Percentiles rank a stretch among this genome's conserved stretches.
phyloP scores from a whole-genome alignment of 192 early-diverging fungal genomes.

The Backusella sp. region DNA sequence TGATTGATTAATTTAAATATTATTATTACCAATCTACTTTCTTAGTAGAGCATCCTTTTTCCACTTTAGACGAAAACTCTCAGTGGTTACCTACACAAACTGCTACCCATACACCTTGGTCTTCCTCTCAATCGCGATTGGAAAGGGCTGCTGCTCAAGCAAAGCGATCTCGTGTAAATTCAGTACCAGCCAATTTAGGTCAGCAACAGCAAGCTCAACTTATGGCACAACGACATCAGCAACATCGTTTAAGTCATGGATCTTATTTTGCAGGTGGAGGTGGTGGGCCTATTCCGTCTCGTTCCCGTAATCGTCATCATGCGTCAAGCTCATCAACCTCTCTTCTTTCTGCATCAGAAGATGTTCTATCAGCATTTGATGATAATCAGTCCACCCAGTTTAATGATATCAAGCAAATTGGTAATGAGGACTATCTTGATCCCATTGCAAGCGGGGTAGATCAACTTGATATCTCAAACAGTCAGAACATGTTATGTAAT shows the following conservation, averaged over 20 bases:
- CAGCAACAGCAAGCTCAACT: slow-evolving; percentile 21
- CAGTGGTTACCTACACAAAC: background rate
- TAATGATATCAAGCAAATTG: background rate
- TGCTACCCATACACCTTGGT: slow-evolving; percentile 11
- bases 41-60: background rate
- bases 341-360: background rate
- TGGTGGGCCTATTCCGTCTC: background rate
- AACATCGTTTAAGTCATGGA: slow-evolving; percentile 17
- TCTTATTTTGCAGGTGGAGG: slow-evolving; percentile 3
- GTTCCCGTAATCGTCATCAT: background rate
- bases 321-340: slow-evolving; percentile 4
- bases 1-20: background rate
- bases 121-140: slow-evolving; percentile 18
- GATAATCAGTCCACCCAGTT: background rate
- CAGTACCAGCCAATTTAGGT: slow-evolving; percentile 26
- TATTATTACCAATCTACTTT: background rate
- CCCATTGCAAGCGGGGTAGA: slow-evolving; percentile 17
- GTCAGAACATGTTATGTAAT: slow-evolving; percentile 18
- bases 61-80: background rate
- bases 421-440: slow-evolving; percentile 3
- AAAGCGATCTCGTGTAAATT: slow-evolving; percentile 26
- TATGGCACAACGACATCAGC: slow-evolving; percentile 14
- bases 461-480: slow-evolving; percentile 22
- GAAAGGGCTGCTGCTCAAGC: slow-evolving; percentile 14
- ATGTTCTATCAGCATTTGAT: background rate